Percentiles rank a stretch among this genome's conserved stretches.
Conservation (phyloP, 2,329 filamentous ascomycete genomes). For the Colletotrichum spaethianum region DNA sequence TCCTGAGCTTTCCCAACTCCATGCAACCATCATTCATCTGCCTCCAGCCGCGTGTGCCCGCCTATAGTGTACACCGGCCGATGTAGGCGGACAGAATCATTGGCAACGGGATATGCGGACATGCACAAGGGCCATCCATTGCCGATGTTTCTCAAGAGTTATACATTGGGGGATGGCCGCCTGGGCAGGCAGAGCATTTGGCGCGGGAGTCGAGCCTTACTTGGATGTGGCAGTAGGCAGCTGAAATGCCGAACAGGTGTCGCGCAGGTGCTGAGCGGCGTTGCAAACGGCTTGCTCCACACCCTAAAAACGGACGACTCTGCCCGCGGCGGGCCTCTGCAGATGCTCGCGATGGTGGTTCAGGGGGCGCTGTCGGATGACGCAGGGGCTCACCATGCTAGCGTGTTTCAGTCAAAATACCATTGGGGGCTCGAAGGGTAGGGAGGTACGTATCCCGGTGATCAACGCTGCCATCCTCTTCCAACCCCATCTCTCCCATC, state of each 20-base stretch:
- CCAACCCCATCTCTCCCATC: not conserved
- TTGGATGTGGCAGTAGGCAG: constrained; percentile 1
- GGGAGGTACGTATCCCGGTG: not conserved
- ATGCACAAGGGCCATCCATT: constrained; percentile 2
- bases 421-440: constrained; percentile 12
- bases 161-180: not conserved
- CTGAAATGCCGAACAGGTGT: not conserved
- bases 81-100: constrained; percentile 5
- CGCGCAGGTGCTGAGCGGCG: not conserved
- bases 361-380: constrained; percentile 27
- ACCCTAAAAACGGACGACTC: not conserved
- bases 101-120: not conserved
- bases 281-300: not conserved
- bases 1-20: not conserved
- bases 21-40: not conserved
- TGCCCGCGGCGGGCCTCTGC: not conserved
- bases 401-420: constrained; percentile 38
- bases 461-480: not conserved
- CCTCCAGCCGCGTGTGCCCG: not conserved
- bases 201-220: not conserved
- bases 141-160: not conserved
- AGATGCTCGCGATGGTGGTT: constrained; percentile 13
- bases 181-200: not conserved
- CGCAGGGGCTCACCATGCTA: constrained; percentile 33
- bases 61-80: not conserved